Evolutionary conservation across 2,329 filamentous ascomycete genomes (phyloP), one percentile per base, ranked within the genome.

Genomic region (Sporothrix humicola): DNA sequence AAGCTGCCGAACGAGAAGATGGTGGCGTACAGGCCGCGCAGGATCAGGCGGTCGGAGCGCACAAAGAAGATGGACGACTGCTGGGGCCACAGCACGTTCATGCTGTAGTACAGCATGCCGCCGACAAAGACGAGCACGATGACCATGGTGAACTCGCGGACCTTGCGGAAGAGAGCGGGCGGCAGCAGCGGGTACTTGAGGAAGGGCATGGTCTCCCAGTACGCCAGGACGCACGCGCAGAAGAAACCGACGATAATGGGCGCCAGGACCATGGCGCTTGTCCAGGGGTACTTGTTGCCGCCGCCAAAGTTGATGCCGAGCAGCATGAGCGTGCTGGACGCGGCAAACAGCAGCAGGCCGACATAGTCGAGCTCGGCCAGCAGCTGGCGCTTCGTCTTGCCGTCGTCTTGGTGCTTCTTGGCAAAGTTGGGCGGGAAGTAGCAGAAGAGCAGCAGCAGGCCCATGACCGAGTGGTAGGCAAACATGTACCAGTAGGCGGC

Each of bases 1-100:
- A 79, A 79, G 13, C 79, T 81, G 23, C 80, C 80, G 50, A 76
- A 79, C 3, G 76, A 77, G 26, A 79, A 79, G 31, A 79, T 77
- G 8, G 75, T 78, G 23, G 79, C 77, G 73, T 79, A 80, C 1
- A 79, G 76, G 13, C 79, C 79, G 5, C 75, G 74, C 74, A 79
- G 76, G 72, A 79, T 75, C 20, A 65, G 73, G 56, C 58, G 72
- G 23, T 50, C 37, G 31, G 73, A 31, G 5, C 46, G 23, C 65
- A 74, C 69, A 46, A 72, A 85, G 89, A 17, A 89, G 81, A 70
- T 88, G 83, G 10, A 84, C 82, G 72, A 65, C 61, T 80, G 78
- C 1, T 77, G 76, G 3, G 79, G 79, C 79, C 78, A 80, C 46
- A 80, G 75, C 10, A 80, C 79, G 69, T 79, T 79, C 77, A 79